phyloP scores from a whole-genome alignment of 2,329 filamentous ascomycete species.

The Hawksworthiomyces lignivorus region DNA sequence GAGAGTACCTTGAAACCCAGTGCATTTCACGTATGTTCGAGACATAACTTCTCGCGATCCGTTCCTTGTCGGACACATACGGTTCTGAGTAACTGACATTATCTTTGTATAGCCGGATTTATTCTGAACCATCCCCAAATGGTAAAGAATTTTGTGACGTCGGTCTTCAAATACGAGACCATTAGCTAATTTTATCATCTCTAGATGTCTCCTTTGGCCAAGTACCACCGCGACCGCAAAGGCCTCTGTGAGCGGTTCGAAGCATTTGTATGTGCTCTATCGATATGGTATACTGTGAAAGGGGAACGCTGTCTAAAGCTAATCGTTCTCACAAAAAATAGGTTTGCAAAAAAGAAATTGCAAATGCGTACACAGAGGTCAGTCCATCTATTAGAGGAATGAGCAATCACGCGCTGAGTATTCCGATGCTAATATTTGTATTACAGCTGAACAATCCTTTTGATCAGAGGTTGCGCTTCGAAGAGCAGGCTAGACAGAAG shows the following conservation, averaged over 20 bases:
- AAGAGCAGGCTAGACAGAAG: slow-evolving; percentile 95
- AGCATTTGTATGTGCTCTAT: slow-evolving; percentile 51
- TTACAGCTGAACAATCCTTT: slow-evolving; percentile 79
- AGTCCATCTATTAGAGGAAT: neutral
- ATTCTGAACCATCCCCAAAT: slow-evolving; percentile 19
- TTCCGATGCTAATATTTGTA: no score
- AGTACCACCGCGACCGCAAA: slow-evolving; percentile 74
- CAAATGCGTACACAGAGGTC: slow-evolving; percentile 84
- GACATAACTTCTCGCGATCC: neutral
- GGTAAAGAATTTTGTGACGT: slow-evolving; percentile 30
- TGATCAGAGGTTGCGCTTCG: slow-evolving; percentile 83
- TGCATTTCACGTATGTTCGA: slow-evolving; percentile 35
- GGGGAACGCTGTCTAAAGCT: neutral
- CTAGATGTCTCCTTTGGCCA: slow-evolving; percentile 86
- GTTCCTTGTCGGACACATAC: no score
- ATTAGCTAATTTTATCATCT: slow-evolving; percentile 24
- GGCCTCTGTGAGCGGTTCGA: slow-evolving; percentile 96
- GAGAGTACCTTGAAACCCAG: slow-evolving; percentile 90
- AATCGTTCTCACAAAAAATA: neutral
- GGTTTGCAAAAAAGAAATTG: slow-evolving; percentile 94
- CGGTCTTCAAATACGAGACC: slow-evolving; percentile 35
- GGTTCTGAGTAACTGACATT: neutral
- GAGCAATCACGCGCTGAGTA: no score
- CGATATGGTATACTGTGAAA: neutral
- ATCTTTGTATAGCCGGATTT: slow-evolving; percentile 10